A percentile compares a stretch with the other conserved stretches of the same genome.
These are phyloP conservation scores for Elongisporangium undulatum DNA, from an alignment of 352 stramenopile species.

Conservation along the genomic window DNA sequence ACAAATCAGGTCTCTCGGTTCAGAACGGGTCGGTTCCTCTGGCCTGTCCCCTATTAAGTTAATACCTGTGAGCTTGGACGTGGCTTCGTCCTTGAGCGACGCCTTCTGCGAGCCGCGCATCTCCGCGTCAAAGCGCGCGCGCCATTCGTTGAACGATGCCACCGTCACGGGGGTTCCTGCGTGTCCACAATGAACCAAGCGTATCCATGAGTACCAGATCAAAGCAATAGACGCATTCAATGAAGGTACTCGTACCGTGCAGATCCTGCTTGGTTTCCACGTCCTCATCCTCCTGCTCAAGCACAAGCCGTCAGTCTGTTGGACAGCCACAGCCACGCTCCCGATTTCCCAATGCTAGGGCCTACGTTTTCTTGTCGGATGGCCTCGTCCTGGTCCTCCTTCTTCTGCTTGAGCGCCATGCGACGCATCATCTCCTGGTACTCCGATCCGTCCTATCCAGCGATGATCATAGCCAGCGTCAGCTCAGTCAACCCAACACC, in stretches of 20 bases:
- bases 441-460: slow-evolving; percentile 73
- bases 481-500: neutral
- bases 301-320: neutral
- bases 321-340: neutral
- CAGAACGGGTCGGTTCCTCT: neutral
- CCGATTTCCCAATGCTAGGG: neutral
- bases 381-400: slow-evolving; percentile 63
- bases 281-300: slow-evolving; percentile 19
- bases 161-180: slow-evolving; percentile 77
- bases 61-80: slow-evolving; percentile 71
- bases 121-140: slow-evolving; percentile 63
- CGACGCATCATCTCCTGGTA: slow-evolving; percentile 88
- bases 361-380: slow-evolving; percentile 36
- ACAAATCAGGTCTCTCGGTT: neutral
- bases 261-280: slow-evolving; percentile 24
- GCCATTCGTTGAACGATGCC: slow-evolving; percentile 70
- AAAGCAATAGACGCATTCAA: neutral
- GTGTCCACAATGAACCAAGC: slow-evolving; percentile 7
- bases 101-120: slow-evolving; percentile 42
- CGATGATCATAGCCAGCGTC: neutral
- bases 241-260: slow-evolving; percentile 15
- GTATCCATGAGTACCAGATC: neutral
- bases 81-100: slow-evolving; percentile 59
- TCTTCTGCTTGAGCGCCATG: slow-evolving; percentile 76
- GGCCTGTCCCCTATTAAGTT: neutral